Evolutionary conservation across 768 basidiomycete species (phyloP).

Genomic region (Lactarius pseudohatsudake): DNA sequence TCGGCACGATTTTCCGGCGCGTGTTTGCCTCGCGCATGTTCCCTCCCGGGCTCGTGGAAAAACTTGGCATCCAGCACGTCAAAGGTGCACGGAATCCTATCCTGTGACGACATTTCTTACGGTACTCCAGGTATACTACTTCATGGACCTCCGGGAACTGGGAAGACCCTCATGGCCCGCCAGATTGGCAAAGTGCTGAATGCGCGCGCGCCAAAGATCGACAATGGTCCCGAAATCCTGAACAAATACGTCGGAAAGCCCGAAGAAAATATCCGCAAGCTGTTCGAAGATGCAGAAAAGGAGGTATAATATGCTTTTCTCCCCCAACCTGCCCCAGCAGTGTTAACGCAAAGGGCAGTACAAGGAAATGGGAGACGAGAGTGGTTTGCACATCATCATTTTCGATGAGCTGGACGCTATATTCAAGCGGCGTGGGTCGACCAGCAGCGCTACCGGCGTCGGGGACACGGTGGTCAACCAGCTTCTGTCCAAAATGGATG

Average conservation of each 20-base stretch:
- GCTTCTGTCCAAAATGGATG: conserved; percentile 99
- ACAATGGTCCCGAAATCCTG: conserved; percentile 96
- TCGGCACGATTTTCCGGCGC: conserved; percentile 94
- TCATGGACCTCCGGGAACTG: conserved; percentile 96
- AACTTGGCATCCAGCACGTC: conserved; percentile 96
- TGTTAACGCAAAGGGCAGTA: conserved; percentile 52
- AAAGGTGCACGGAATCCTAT: conserved; percentile 59
- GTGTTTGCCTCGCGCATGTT: conserved; percentile 99
- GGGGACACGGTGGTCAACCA: conserved; percentile 99
- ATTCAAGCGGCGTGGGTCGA: conserved; percentile 97
- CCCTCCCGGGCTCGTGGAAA: conserved; percentile 93
- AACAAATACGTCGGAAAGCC: conserved; percentile 97
- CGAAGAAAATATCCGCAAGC: conserved; percentile 96
- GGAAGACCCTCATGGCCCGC: conserved; percentile 95
- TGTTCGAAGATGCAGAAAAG: conserved; percentile 97
- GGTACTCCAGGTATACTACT: conserved; percentile 74
- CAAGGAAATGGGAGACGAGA: conserved; percentile 96
- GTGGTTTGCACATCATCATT: conserved; percentile 97
- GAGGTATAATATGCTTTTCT: conserved; percentile 57
- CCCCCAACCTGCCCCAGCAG: not conserved
- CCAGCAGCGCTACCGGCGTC: conserved; percentile 88
- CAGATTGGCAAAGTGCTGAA: conserved; percentile 99
- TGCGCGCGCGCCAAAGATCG: conserved; percentile 94
- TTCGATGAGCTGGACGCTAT: conserved; percentile 99
- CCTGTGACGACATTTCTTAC: not conserved